These are phyloP conservation scores for Aschersonia sp. DNA, from an alignment of 2,329 filamentous ascomycete species.

Conservation along the genomic window DNA sequence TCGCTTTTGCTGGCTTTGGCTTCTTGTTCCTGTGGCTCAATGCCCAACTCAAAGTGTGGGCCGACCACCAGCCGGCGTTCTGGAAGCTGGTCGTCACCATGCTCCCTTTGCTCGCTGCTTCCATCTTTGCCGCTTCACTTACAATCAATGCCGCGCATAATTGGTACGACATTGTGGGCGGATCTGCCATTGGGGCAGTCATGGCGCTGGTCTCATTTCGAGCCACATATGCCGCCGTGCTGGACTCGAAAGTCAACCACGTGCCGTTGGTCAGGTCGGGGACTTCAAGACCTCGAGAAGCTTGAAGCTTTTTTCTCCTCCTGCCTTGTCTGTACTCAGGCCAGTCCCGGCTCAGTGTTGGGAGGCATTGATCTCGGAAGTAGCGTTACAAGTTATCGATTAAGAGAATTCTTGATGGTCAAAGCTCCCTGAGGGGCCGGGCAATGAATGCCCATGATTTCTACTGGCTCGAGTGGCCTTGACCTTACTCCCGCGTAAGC, in stretches of 20 bases:
- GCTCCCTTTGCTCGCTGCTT: slow-evolving; percentile 44
- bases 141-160: slow-evolving; percentile 54
- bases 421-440: too few relatives aligned
- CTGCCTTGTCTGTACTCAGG: too few relatives aligned
- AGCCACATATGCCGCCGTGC: slow-evolving; percentile 51
- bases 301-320: too few relatives aligned
- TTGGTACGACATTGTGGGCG: slow-evolving; percentile 55
- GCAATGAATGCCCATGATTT: too few relatives aligned
- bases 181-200: slow-evolving; percentile 45
- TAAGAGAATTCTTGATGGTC: too few relatives aligned
- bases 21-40: slow-evolving; percentile 57
- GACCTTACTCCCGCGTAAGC: too few relatives aligned
- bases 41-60: slow-evolving; percentile 56
- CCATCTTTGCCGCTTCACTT: slow-evolving; percentile 44
- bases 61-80: slow-evolving; percentile 49
- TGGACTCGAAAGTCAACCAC: slow-evolving; percentile 56
- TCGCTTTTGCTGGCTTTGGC: slow-evolving; percentile 47
- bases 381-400: too few relatives aligned
- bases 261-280: slow-evolving; percentile 36
- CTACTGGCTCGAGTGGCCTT: too few relatives aligned
- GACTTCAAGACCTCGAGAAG: too few relatives aligned
- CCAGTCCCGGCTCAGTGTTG: too few relatives aligned
- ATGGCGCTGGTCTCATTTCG: slow-evolving; percentile 51
- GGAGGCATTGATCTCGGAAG: too few relatives aligned
- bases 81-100: slow-evolving; percentile 50